A percentile compares a stretch with the other conserved stretches of the same genome.
phyloP scores from a whole-genome alignment of 176 grass and related monocot species.

The Aegilops tauschii region DNA sequence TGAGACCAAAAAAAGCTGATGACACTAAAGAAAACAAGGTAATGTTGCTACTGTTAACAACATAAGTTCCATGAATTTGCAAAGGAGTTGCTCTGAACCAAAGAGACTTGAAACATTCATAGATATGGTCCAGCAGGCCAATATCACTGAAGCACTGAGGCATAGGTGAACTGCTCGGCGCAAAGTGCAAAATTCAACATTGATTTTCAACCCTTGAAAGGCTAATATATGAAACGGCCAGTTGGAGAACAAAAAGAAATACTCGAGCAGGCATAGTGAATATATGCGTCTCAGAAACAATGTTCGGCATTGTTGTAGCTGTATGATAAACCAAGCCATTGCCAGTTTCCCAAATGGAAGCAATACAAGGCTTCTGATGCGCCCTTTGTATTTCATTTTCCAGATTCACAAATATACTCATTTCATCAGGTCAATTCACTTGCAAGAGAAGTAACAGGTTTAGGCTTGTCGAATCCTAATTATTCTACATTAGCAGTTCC shows the following conservation, averaged over 20 bases:
- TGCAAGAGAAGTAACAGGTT: background rate
- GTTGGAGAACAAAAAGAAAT: background rate
- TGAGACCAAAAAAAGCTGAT: background rate
- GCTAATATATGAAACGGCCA: background rate
- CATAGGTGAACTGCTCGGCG: background rate
- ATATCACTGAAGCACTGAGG: background rate
- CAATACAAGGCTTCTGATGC: background rate
- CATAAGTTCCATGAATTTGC: background rate
- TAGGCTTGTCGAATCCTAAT: background rate
- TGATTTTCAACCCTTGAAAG: background rate
- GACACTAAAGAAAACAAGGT: background rate
- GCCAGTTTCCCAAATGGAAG: background rate
- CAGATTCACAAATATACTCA: background rate
- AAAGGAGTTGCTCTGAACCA: background rate
- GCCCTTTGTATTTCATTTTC: background rate
- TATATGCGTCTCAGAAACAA: background rate
- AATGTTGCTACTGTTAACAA: background rate
- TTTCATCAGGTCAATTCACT: background rate
- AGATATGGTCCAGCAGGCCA: background rate
- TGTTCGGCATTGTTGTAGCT: background rate
- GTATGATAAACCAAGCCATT: background rate
- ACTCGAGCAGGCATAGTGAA: background rate
- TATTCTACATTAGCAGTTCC: background rate
- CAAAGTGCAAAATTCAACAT: background rate
- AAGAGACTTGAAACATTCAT: background rate